Evolutionary conservation across 2,329 filamentous ascomycete species (phyloP).

Genomic region (Beauveria asiatica): DNA sequence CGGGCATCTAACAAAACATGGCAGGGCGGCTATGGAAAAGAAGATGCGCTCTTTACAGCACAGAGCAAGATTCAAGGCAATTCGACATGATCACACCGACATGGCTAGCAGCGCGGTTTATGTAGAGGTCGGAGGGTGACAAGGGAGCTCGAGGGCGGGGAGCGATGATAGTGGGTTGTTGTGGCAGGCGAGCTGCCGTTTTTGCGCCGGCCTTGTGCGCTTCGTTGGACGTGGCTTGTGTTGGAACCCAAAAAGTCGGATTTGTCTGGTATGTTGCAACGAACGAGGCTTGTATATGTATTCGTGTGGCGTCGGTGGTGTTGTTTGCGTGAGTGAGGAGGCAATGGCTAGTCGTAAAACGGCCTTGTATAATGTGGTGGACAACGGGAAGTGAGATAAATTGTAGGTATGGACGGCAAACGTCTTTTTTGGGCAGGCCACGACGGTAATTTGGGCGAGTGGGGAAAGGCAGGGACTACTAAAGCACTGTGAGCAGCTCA

Average conservation of each 20-base stretch:
- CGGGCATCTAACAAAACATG: neutral
- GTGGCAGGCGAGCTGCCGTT: neutral
- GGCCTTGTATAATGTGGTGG: neutral
- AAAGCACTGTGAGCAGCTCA: neutral
- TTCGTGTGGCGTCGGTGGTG: neutral
- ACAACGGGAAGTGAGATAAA: neutral
- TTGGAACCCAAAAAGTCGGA: neutral
- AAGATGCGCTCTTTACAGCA: slow-evolving; percentile 1
- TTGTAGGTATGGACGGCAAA: neutral
- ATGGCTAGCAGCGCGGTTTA: neutral
- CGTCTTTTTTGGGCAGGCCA: neutral
- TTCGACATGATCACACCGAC: neutral
- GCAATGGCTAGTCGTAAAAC: neutral
- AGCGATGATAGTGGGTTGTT: neutral
- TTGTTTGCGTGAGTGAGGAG: neutral
- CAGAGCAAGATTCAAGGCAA: neutral
- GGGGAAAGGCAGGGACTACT: neutral
- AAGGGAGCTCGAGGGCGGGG: neutral
- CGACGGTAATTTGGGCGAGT: slow-evolving; percentile 1
- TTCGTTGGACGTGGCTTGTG: neutral
- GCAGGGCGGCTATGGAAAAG: neutral
- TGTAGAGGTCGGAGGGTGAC: neutral
- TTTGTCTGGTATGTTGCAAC: neutral
- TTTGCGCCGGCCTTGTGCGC: neutral
- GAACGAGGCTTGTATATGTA: neutral